Evolutionary conservation across 1,284 basidiomycete species (phyloP), one percentile per base, ranked within the genome.

Genomic region (Apiotrichum sp.): DNA sequence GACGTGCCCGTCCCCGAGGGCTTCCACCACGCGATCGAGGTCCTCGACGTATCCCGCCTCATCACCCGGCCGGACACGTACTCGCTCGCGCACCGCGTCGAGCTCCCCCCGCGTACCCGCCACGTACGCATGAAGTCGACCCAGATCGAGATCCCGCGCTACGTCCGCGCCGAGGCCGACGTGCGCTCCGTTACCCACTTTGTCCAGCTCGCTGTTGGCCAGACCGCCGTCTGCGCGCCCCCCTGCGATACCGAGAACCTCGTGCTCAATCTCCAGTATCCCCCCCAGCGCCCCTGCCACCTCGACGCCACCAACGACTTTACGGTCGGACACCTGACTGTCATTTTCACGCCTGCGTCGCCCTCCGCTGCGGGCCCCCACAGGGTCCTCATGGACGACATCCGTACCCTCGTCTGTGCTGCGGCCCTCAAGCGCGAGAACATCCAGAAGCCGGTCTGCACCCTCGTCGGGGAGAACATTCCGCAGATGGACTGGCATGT

Each of bases 241-340:
- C 47, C 47, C 13, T 22, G 14, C 47, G 16, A n/a, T 16, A 14
- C 16, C 34, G 16, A 48, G 8, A 22, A 48, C 16, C 47, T 48
- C 35, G 47, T 48, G 22, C 35, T 38, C 47, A 48, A 38, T 35
- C n/a, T 48, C 16, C n/a, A 3, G 9, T 48, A 48, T 14, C 34
- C 47, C 9, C 47, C 47, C n/a, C 47, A 48, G 47, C 35, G 45
- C 33, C 32, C 47, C 14, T 48, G 47, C 47, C 47, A 32, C 35
- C 34, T 48, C 35, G 35, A 48, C 35, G 47, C 47, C 8, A 5
- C 10, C 16, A 22, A 13, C 22, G 4, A 38, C 16, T 48, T 48
- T 10, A 11, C n/a, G 2, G 47, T 31, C 35, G 22, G 16, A 4
- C 47, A 38, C 22, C 32, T 39, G 16, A 48, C 47, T 22, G 35